Base-by-base conservation (phyloP, 164 flowering plant genomes). In the Sedum album region DNA sequence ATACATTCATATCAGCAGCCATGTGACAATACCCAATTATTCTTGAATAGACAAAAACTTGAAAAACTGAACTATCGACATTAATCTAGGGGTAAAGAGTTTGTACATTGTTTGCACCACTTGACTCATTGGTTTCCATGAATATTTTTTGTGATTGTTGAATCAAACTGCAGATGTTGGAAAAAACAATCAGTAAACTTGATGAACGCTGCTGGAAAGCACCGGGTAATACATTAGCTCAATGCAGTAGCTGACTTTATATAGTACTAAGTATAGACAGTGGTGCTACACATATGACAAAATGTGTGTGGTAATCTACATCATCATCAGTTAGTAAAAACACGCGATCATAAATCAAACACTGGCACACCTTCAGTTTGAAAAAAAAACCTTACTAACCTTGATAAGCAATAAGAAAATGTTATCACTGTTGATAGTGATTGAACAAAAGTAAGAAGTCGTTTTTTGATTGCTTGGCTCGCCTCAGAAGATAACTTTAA, bases 91-190 rank as follows among this genome's bases (percentile, higher is more conserved):
- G 70, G 72, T 33, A 20, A 68, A 66, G 71, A 72, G 66, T 17
- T 75, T 89, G 74, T 87, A 93, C 96, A 85, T 81, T 88, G 82
- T 88, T 81, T 44, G 93, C 69, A 79, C 87, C 87, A 38, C 69
- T 75, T 26, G 86, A 62, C 42, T 87, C 90, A 74, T 75, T 84
- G 31, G 80, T 71, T 82, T 83, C 89, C 85, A 77, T 75, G 70
- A 83, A 77, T 74, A 80, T 81, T 23, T 87, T 85, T 62, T 87
- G 96, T 53, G 85, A 77, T 71, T 88, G 91, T 73, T 88, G 91
- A 73, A 90, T 86, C 74, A 87, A 76, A 79, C 96, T 93, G 93
- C 84, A 81, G 28, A 6, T 39, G 66, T 70, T 72, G 68, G 30
- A 70, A 41, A 13, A 35, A n/a, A 49, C 8, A 20, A 49, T 39